Evolutionary conservation across 164 flowering plant genomes (phyloP).

Genomic region (Liriodendron chinense): DNA sequence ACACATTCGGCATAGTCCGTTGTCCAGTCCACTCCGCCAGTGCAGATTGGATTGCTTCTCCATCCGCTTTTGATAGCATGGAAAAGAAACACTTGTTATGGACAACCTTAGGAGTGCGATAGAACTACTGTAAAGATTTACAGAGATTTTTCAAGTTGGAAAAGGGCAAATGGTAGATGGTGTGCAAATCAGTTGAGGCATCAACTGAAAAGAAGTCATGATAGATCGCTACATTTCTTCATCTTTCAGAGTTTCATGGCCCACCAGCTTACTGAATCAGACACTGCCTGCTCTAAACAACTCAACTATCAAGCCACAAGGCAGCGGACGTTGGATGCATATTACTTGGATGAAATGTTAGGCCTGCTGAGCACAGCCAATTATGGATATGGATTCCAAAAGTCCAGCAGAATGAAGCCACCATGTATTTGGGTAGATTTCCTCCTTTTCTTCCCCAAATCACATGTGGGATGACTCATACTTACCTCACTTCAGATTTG

Average conservation of each 20-base stretch:
- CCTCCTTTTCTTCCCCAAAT: too few species aligned
- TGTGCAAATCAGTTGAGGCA: neutral
- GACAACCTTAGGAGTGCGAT: neutral
- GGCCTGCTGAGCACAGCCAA: too few species aligned
- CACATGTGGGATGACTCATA: too few species aligned
- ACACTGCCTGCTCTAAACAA: neutral
- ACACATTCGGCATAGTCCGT: conserved; percentile 78
- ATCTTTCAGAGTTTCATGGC: neutral
- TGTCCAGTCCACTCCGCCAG: conserved; percentile 70
- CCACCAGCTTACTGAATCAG: neutral
- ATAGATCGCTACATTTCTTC: neutral
- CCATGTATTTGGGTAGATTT: too few species aligned
- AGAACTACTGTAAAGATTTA: too few species aligned
- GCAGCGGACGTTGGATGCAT: too few species aligned
- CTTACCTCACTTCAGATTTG: too few species aligned
- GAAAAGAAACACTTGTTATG: neutral
- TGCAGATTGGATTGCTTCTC: conserved; percentile 61
- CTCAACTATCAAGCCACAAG: too few species aligned
- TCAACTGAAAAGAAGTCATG: neutral
- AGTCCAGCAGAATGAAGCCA: too few species aligned
- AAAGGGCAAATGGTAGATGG: neutral
- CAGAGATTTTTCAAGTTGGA: neutral
- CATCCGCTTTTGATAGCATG: conserved; percentile 51
- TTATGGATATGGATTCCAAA: too few species aligned
- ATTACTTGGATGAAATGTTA: too few species aligned